phyloP scores from a whole-genome alignment of 805 yeast species.

The Candida loeiensis region DNA sequence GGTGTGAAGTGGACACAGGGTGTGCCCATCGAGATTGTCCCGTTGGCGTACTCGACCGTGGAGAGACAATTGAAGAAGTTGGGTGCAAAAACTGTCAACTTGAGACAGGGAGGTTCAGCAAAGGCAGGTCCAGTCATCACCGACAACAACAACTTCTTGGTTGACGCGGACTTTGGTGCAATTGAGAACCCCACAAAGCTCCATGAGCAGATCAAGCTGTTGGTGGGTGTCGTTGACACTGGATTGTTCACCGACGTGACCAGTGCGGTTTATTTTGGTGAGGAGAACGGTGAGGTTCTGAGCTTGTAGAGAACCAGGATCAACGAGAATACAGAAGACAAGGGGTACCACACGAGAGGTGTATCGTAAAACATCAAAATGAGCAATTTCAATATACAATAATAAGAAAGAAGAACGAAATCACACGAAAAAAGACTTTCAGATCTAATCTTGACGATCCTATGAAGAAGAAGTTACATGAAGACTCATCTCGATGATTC shows the following conservation, averaged over 20 bases:
- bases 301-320: not conserved
- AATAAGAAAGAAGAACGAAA: no score
- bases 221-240: constrained; percentile 95
- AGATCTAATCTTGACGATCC: no score
- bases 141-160: constrained; percentile 88
- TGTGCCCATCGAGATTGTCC: constrained; percentile 93
- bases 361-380: no score
- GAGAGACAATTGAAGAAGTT: constrained; percentile 54
- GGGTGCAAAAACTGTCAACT: constrained; percentile 60
- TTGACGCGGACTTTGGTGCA: constrained; percentile 90
- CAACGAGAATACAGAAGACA: no score
- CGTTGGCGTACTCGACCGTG: constrained; percentile 79
- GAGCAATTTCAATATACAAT: no score
- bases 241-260: constrained; percentile 82
- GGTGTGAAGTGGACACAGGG: constrained; percentile 88
- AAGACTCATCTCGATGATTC: no score
- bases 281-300: constrained; percentile 58
- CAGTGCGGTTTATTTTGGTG: constrained; percentile 83
- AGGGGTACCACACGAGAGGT: no score
- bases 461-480: no score
- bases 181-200: constrained; percentile 50
- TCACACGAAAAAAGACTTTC: no score
- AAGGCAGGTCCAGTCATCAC: constrained; percentile 98
- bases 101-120: constrained; percentile 84
- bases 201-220: constrained; percentile 61